Percentiles rank a stretch among this genome's conserved stretches.
These are phyloP conservation scores for Gloeostereum incarnatum DNA, from an alignment of 768 basidiomycete genomes.

Conservation along the genomic window DNA sequence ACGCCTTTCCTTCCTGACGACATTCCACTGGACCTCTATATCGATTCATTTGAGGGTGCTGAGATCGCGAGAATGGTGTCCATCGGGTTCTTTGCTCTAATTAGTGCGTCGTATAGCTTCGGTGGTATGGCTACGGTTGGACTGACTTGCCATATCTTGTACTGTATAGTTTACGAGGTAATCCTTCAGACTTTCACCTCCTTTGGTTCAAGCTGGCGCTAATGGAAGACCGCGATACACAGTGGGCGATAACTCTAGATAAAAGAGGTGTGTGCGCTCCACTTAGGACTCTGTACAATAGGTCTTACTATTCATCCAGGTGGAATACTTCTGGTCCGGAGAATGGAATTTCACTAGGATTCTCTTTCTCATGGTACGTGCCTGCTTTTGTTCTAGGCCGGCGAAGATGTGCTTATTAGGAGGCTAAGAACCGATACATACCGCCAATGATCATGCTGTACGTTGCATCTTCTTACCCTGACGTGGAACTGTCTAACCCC, in stretches of 20 bases:
- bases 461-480: not conserved
- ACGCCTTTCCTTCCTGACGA: too few species aligned
- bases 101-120: slow-evolving; percentile 3
- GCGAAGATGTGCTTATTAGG: not conserved
- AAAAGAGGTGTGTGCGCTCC: slow-evolving; percentile 20
- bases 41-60: slow-evolving; percentile 4
- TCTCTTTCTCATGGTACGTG: slow-evolving; percentile 26
- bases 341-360: slow-evolving; percentile 23
- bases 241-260: slow-evolving; percentile 24
- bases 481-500: slow-evolving; percentile 5
- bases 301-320: slow-evolving; percentile 11
- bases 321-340: slow-evolving; percentile 30
- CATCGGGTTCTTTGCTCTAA: slow-evolving; percentile 5
- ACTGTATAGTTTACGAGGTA: slow-evolving; percentile 1
- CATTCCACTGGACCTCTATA: not conserved
- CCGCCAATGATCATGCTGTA: slow-evolving; percentile 17
- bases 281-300: not conserved
- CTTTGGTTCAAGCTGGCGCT: not conserved
- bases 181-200: not conserved
- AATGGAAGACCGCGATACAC: not conserved
- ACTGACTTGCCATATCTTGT: not conserved
- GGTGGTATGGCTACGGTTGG: not conserved
- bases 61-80: slow-evolving; percentile 3
- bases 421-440: slow-evolving; percentile 23
- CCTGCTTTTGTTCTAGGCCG: not conserved